Base-by-base conservation (phyloP, 257 asterid species). In the Salvia rosmarinus region DNA sequence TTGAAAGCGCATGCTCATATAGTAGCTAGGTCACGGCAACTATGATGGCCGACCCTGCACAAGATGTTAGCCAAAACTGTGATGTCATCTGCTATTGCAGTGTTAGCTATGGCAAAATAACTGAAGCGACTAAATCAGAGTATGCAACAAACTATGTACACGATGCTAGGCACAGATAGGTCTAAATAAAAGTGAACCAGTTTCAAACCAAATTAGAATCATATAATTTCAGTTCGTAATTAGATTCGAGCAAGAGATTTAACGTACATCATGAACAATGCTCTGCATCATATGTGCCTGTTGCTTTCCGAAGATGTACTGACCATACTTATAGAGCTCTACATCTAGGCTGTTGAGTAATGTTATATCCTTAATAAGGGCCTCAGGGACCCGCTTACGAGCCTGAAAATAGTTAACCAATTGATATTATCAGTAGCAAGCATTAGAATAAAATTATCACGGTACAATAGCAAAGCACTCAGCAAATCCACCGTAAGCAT, bases 271-370 rank as follows among this genome's bases (percentile, higher is more conserved):
- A 72, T 58, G 62, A 75, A 57, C 74, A 74, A 60, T 55, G 63
- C 30, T 77, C 51, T 79, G 84, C 56, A 61, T 67, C 79, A 83
- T 67, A 72, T 30, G 85, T 61, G 59, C 63, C 55, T 81, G 85
- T 74, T 89, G 96, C 86, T 82, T 85, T 39, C 58, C 71, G 77
- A 92, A 92, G 68, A 92, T 80, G 66, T 63, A 66, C 62, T 77
- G 89, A 57, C 93, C 96, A 72, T 92, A 92, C 55, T 78, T 82
- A 68, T 92, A 90, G 64, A 90, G 89, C 81, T 90, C 89, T 67
- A 85, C 63, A 34, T 92, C 98, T 28, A 92, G 83, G 83, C 76
- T 81, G 79, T 90, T 92, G 35, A 92, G 87, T 72, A 83, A 84
- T 56, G 75, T 70, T 32, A 92, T 88, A 82, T 92, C 90, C 78